phyloP scores from a whole-genome alignment of 208 protist species.

The Leishmania guyanensis region DNA sequence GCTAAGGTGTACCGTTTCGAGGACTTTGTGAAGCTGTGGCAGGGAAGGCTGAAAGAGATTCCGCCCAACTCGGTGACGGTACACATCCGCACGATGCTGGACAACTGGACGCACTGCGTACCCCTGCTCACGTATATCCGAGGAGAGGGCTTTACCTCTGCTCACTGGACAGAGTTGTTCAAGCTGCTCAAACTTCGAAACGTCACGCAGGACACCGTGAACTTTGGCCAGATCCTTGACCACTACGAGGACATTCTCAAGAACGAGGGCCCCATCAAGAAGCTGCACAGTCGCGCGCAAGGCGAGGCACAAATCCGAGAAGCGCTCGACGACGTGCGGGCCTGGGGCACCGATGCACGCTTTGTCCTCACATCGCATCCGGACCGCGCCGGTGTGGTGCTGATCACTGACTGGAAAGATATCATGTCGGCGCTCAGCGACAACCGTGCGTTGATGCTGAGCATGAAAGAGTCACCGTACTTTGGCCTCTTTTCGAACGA shows the following conservation, averaged over 20 bases:
- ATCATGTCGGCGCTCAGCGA: constrained; percentile 95
- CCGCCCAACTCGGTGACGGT: constrained; percentile 79
- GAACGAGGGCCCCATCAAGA: constrained; percentile 88
- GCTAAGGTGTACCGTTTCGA: constrained; percentile 94
- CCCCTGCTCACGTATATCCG: constrained; percentile 93
- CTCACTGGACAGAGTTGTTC: constrained; percentile 97
- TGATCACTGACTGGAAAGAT: constrained; percentile 98
- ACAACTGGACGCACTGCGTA: constrained; percentile 80
- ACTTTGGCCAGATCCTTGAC: constrained; percentile 93
- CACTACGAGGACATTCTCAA: constrained; percentile 69
- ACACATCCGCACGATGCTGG: constrained; percentile 89
- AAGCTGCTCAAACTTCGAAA: constrained; percentile 73
- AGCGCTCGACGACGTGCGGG: constrained; percentile 94
- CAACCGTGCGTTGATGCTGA: constrained; percentile 95
- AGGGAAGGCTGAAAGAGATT: constrained; percentile 84
- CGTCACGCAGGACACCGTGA: constrained; percentile 89
- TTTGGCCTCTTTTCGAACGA: constrained; percentile 93
- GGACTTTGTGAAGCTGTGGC: constrained; percentile 95
- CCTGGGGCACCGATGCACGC: constrained; percentile 88
- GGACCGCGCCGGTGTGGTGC: constrained; percentile 72
- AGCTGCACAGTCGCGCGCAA: constrained; percentile 93
- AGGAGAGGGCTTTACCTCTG: constrained; percentile 95
- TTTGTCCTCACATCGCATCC: constrained; percentile 88
- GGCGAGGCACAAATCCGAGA: constrained; percentile 97
- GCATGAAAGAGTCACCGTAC: constrained; percentile 97